Evolutionary conservation across 208 protist species (phyloP).

Genomic region (Endotrypanum monterogeii): DNA sequence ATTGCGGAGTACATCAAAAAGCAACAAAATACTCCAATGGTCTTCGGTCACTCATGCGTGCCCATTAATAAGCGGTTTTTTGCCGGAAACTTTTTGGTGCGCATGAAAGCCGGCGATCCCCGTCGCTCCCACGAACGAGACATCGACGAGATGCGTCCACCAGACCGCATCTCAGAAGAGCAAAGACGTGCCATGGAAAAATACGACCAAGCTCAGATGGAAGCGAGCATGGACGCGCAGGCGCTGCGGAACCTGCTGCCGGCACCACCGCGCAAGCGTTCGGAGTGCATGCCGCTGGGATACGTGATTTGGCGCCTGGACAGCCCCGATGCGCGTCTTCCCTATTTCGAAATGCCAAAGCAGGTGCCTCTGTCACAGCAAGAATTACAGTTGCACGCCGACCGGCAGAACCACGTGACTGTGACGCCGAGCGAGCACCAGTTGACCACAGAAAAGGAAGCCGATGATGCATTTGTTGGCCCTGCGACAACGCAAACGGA

Average conservation of each 20-base stretch:
- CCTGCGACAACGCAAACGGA: conserved; percentile 28
- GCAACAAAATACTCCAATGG: conserved; percentile 25
- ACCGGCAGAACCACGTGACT: conserved; percentile 15
- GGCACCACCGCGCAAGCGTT: conserved; percentile 32
- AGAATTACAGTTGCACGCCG: conserved; percentile 45
- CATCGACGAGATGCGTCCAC: conserved; percentile 37
- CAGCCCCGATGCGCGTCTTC: conserved; percentile 26
- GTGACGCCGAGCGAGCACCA: conserved; percentile 16
- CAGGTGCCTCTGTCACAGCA: conserved; percentile 54
- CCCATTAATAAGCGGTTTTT: conserved; percentile 51
- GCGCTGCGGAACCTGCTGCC: conserved; percentile 53
- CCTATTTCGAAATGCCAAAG: conserved; percentile 54
- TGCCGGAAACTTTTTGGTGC: conserved; percentile 66
- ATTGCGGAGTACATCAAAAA: conserved; percentile 71
- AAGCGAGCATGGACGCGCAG: conserved; percentile 63
- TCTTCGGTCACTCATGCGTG: conserved; percentile 64
- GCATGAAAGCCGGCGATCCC: conserved; percentile 70
- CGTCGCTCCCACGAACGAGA: conserved; percentile 57
- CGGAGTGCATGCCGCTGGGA: conserved; percentile 48
- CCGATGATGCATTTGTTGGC: conserved; percentile 41
- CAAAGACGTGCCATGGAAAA: conserved; percentile 37
- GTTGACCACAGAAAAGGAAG: conserved; percentile 27
- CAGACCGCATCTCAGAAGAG: conserved; percentile 45
- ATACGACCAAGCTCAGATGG: conserved; percentile 52
- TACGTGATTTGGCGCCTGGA: conserved; percentile 69